Percentiles rank a stretch among this genome's conserved stretches.
These are phyloP conservation scores for Inosperma sp. DNA, from an alignment of 768 basidiomycete genomes.

Conservation along the genomic window DNA sequence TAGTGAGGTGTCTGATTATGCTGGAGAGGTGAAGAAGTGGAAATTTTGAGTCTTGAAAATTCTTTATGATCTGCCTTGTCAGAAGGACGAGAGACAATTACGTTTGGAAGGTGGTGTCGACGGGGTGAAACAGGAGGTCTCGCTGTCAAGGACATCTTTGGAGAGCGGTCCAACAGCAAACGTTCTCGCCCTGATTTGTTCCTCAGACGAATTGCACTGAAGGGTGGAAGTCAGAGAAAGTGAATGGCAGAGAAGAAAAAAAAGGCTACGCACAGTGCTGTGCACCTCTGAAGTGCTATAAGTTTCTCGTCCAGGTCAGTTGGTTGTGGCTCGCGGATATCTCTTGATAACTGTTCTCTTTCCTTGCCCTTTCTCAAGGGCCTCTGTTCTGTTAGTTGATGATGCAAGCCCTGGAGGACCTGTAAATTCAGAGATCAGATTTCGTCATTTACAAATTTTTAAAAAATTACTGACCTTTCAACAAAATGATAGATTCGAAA, in stretches of 20 bases:
- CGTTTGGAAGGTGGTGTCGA: constrained; percentile 31
- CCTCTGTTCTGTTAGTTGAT: constrained; percentile 18
- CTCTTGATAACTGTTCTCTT: constrained; percentile 30
- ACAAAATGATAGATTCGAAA: too few relatives aligned
- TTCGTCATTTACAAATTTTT: too few relatives aligned
- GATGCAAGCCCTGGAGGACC: too few relatives aligned
- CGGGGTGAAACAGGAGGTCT: constrained; percentile 30
- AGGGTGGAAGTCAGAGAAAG: background rate
- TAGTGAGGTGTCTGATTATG: constrained; percentile 24
- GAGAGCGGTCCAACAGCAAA: too few relatives aligned
- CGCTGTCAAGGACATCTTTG: background rate
- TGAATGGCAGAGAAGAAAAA: background rate
- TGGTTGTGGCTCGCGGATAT: constrained; percentile 33
- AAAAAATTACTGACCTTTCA: too few relatives aligned
- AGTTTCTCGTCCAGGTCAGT: constrained; percentile 56
- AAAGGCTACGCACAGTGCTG: constrained; percentile 45
- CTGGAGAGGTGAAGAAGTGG: constrained; percentile 34
- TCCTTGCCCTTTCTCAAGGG: constrained; percentile 40
- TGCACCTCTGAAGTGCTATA: constrained; percentile 61
- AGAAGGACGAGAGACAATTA: constrained; percentile 31
- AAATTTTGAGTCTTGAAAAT: constrained; percentile 67
- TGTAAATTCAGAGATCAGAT: too few relatives aligned
- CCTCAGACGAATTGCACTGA: constrained; percentile 42
- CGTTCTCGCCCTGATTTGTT: constrained; percentile 44
- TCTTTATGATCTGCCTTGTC: constrained; percentile 62